Base-by-base conservation (phyloP, 768 basidiomycete species). In the Amanita rubescens region DNA sequence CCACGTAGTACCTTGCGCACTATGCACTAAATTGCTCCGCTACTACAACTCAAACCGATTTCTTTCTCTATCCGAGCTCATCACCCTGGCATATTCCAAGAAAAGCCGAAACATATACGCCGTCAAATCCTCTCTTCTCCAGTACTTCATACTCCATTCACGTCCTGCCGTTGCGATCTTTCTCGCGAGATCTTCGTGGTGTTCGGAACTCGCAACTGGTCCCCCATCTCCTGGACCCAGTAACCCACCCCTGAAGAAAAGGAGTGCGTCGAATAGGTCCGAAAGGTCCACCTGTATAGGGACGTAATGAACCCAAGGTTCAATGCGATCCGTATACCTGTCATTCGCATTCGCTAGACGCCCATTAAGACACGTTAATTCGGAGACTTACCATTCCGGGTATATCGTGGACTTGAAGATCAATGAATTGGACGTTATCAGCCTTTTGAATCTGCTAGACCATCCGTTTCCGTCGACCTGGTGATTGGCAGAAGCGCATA, bases 271-370 rank as follows among this genome's bases (percentile, higher is more conserved):
- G 66, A 83, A 78, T 8, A 91, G 61, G 62, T 90, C 86, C 0
- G 76, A 71, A 24, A 82, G 75, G 56, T 83, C 81, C 0, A 79
- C 62, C 58, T 82, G 79, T 9, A 88, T 69, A 1, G 87, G 86
- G 11, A 88, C 72, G 58, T 84, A 90, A 64, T 90, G 87, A 2
- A 85, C 77, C 84, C 84, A 87, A 0, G 84, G 80, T 24, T 68
- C 73, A 46, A 80, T 69, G 24, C 79, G 72, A 54, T 81, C 78
- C 1, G 61, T 69, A 54, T 72, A 82, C 79, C 78, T 80, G 49
- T 9, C n/a, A 34, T 14, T 30, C 27, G 8, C 8, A 15, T 14
- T 22, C 14, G 25, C 7, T 22, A 34, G 17, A 32, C 10, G 19
- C 33, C 3, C 37, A 12, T 46, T 12, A 14, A 25, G 39, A 25